These are phyloP conservation scores for Aspergillus sclerotialis DNA, from an alignment of 2,329 filamentous ascomycete genomes.

Conservation along the genomic window DNA sequence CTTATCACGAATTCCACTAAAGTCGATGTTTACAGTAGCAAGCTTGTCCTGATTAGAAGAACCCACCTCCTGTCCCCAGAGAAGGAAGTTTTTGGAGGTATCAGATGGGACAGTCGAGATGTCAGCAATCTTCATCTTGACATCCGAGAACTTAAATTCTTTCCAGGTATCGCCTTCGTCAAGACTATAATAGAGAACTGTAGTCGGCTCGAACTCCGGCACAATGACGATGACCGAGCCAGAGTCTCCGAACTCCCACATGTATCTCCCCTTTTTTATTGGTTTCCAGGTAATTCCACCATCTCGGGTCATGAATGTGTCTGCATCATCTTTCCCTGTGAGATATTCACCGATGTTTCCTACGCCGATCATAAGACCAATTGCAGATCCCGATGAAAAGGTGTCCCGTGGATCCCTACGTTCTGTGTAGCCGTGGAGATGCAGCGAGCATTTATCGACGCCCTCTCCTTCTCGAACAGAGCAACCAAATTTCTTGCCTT, in stretches of 20 bases:
- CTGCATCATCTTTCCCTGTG: constrained; percentile 60
- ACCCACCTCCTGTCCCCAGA: constrained; percentile 65
- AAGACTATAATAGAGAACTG: constrained; percentile 64
- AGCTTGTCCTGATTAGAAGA: constrained; percentile 42
- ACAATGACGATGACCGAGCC: constrained; percentile 89
- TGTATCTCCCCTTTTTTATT: constrained; percentile 79
- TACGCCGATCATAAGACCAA: constrained; percentile 83
- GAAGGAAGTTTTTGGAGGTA: constrained; percentile 79
- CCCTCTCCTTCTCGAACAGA: constrained; percentile 47
- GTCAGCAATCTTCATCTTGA: constrained; percentile 66
- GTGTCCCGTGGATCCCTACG: constrained; percentile 73
- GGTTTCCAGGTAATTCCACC: constrained; percentile 84
- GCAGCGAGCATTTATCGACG: constrained; percentile 67
- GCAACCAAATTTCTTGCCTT: constrained; percentile 68
- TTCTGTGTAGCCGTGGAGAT: constrained; percentile 95
- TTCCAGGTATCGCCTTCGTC: constrained; percentile 78
- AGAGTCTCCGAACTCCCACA: constrained; percentile 94
- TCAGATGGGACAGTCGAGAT: constrained; percentile 87
- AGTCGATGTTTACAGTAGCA: constrained; percentile 79
- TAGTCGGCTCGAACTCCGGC: constrained; percentile 61
- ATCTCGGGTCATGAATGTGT: constrained; percentile 87
- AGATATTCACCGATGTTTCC: constrained; percentile 81
- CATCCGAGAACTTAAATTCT: constrained; percentile 64
- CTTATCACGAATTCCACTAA: constrained; percentile 68
- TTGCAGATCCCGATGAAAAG: constrained; percentile 78